phyloP scores from a whole-genome alignment of 2,329 filamentous ascomycete genomes.

The Aspergillus quadricinctus region DNA sequence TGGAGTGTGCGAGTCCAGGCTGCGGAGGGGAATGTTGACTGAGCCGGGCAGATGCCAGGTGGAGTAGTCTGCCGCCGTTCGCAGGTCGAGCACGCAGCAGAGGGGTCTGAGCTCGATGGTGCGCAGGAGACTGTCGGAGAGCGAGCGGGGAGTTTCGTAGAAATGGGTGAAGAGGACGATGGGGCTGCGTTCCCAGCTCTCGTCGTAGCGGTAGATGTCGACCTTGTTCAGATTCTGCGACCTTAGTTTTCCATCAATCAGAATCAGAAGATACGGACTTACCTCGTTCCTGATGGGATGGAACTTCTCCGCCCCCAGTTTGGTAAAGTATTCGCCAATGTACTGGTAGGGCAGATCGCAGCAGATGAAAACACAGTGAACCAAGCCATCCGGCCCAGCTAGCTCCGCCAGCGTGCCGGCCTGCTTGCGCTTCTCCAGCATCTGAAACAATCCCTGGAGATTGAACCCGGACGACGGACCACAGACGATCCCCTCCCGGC shows the following conservation, averaged over 20 bases:
- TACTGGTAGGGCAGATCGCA: constrained; percentile 63
- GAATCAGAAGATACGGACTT: constrained; percentile 8
- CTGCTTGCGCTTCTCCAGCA: constrained; percentile 47
- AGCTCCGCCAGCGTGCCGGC: constrained; percentile 44
- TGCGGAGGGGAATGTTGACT: constrained; percentile 43
- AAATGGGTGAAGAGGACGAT: constrained; percentile 38
- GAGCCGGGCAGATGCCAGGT: constrained; percentile 43
- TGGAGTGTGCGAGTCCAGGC: constrained; percentile 26
- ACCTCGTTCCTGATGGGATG: constrained; percentile 47
- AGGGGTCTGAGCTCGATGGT: constrained; percentile 24
- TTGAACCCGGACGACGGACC: constrained; percentile 61
- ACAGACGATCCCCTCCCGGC: constrained; percentile 54
- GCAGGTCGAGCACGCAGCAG: constrained; percentile 44
- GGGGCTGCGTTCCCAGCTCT: constrained; percentile 50
- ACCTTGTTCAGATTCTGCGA: constrained; percentile 45
- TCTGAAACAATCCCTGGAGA: constrained; percentile 49
- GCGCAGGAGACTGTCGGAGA: constrained; percentile 17
- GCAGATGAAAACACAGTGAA: constrained; percentile 57
- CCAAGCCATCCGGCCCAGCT: constrained; percentile 42
- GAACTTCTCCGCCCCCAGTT: constrained; percentile 48
- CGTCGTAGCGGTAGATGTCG: constrained; percentile 53
- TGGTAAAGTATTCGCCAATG: constrained; percentile 57
- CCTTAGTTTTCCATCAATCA: too few relatives aligned
- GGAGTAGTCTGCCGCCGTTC: constrained; percentile 41
- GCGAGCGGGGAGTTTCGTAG: constrained; percentile 22